Conservation (phyloP, 1,139 yeast species). For the Yamadazyma membranifaciens region DNA sequence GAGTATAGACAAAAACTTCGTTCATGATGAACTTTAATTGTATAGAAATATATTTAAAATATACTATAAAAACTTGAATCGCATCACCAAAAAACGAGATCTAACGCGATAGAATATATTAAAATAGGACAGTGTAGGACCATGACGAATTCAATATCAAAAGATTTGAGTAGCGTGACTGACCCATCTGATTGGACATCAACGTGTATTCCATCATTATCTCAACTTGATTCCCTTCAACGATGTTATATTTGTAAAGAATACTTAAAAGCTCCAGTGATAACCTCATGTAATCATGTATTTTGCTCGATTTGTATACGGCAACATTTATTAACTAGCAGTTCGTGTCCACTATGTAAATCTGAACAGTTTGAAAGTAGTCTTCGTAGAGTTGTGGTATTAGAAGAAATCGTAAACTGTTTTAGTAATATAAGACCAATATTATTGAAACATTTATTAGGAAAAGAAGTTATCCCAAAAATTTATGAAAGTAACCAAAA, state of each 20-base stretch:
- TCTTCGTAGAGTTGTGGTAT: slow-evolving; percentile 62
- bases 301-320: slow-evolving; percentile 91
- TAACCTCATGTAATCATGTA: slow-evolving; percentile 85
- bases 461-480: neutral
- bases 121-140: slow-evolving; percentile 19
- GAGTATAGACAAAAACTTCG: neutral
- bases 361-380: slow-evolving; percentile 70
- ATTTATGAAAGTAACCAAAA: neutral
- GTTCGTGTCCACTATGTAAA: slow-evolving; percentile 79
- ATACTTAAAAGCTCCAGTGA: slow-evolving; percentile 74
- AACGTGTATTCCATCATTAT: slow-evolving; percentile 54
- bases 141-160: too few relatives aligned
- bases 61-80: neutral
- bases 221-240: slow-evolving; percentile 65
- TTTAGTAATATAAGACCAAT: slow-evolving; percentile 43
- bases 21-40: slow-evolving; percentile 22
- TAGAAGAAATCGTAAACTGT: slow-evolving; percentile 69
- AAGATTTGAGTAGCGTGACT: neutral
- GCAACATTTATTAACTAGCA: slow-evolving; percentile 57
- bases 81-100: neutral
- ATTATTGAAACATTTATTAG: slow-evolving; percentile 1
- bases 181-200: slow-evolving; percentile 73
- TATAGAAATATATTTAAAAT: neutral
- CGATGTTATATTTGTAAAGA: slow-evolving; percentile 94
- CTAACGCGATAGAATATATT: neutral